Base-by-base conservation (phyloP, 2,329 filamentous ascomycete species). In the Pyrenophora teres region DNA sequence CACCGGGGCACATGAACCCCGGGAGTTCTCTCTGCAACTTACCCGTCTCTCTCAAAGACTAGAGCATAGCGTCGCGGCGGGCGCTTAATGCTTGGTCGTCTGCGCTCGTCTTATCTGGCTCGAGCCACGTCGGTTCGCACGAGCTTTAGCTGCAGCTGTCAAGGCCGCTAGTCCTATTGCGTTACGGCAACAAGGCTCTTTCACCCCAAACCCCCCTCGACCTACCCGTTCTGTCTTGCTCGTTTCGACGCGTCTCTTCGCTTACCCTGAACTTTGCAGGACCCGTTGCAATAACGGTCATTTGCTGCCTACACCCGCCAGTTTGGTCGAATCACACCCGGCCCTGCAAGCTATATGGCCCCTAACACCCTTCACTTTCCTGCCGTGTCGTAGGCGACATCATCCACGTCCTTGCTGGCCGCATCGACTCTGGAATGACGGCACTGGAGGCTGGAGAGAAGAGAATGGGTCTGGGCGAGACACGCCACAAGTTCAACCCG, bases 41-140 rank as follows among this genome's bases (percentile, higher is more conserved):
- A 40, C 36, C 51, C 52, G 42, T 51, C 43, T 46, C 41, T 33
- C 41, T 23, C 36, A 30, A 44, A 42, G 54, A 48, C 53, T 47
- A 59, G 42, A 43, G 45, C 45, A 44, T 58, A 62, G 59, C 52
- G 59, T 51, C 50, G 45, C 48, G 50, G 45, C 27, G 50, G 57
- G 59, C 59, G 59, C 59, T 62, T 62, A 62, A 52, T 56, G 54
- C 50, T 56, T 62, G 59, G 59, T 46, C 48, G 47, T 33, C 44
- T 51, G 52, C 43, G 44, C 48, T 54, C 44, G 52, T 54, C 57
- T 60, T 54, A 60, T 56, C 54, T 54, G 46, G 52, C 44, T 52
- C 40, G 55, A 56, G 55, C 58, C 56, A 59, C 49, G 50, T 54
- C 58, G 58, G 50, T 49, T 54, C 40, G 33, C 37, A 47, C 23